Percentiles rank a stretch among this genome's conserved stretches.
Conservation (phyloP, 129 eudicot genomes). For the Ambrosia artemisiifolia region DNA sequence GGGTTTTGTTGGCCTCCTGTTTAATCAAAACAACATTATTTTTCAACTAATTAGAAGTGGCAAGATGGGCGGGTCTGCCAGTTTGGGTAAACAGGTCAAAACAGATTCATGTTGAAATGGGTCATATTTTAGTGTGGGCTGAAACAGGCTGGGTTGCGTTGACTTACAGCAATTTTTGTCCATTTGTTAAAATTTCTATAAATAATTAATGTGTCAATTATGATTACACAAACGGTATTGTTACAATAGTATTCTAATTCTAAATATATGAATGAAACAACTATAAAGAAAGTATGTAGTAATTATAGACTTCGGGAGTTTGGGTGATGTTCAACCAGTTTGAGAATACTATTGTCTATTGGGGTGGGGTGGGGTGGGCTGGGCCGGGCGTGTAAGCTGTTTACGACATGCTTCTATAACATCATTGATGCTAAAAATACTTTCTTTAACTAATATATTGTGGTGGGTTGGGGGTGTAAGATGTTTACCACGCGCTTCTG, state of each 20-base stretch:
- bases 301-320: not conserved
- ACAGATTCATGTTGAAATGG: not conserved
- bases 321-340: not conserved
- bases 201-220: not conserved
- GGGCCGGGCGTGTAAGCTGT: not conserved
- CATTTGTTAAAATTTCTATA: not conserved
- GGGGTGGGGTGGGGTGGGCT: not conserved
- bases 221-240: not conserved
- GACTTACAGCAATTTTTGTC: not conserved
- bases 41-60: not conserved
- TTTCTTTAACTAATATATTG: no score
- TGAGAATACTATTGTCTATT: not conserved
- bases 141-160: not conserved
- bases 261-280: not conserved
- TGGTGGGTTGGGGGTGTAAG: no score
- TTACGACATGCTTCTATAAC: not conserved
- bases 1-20: not conserved
- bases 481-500: no score
- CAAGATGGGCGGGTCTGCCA: not conserved
- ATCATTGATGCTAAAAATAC: not conserved
- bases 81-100: not conserved
- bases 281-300: not conserved
- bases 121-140: not conserved
- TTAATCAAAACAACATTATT: slow-evolving; percentile 3
- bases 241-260: not conserved